Evolutionary conservation across 805 yeast genomes (phyloP).

Genomic region (Allodekkera sacchari): DNA sequence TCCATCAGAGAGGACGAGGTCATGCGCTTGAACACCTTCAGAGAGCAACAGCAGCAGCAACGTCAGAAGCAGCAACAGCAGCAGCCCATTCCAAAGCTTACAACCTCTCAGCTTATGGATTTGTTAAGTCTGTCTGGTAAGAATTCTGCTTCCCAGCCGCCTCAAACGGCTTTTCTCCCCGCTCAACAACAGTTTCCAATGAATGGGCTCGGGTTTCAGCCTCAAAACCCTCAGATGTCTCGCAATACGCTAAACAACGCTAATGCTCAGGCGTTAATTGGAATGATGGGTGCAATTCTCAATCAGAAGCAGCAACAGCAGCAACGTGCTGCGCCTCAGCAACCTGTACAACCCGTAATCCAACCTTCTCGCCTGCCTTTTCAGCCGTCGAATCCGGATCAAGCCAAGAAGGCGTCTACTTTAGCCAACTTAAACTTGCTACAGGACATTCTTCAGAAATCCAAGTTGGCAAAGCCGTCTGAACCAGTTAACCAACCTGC

Average conservation of each 20-base stretch:
- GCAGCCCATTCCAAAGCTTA: slow-evolving; percentile 8
- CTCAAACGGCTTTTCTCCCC: too few relatives aligned
- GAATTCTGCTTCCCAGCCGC: background rate
- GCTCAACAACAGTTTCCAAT: too few relatives aligned
- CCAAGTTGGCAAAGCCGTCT: slow-evolving; percentile 4
- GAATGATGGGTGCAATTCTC: slow-evolving; percentile 16
- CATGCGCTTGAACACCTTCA: slow-evolving; percentile 17
- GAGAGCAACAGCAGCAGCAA: slow-evolving; percentile 14
- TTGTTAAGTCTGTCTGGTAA: slow-evolving; percentile 6
- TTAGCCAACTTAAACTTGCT: slow-evolving; percentile 11
- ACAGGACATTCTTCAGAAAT: slow-evolving; percentile 11
- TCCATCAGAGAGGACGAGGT: slow-evolving; percentile 27
- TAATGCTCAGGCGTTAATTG: slow-evolving; percentile 16
- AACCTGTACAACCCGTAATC: background rate
- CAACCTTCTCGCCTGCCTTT: slow-evolving; percentile 1
- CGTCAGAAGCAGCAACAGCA: slow-evolving; percentile 14
- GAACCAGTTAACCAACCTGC: background rate
- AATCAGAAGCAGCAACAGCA: slow-evolving; percentile 9
- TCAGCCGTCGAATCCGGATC: slow-evolving; percentile 1
- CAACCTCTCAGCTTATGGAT: slow-evolving; percentile 12
- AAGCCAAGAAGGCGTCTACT: background rate
- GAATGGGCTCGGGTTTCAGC: too few relatives aligned
- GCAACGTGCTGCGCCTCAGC: slow-evolving; percentile 6
- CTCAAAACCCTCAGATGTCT: slow-evolving; percentile 6
- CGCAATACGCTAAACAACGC: slow-evolving; percentile 6